Conservation (phyloP, 2,329 filamentous ascomycete genomes). For the Neofusicoccum kwambonambiense region DNA sequence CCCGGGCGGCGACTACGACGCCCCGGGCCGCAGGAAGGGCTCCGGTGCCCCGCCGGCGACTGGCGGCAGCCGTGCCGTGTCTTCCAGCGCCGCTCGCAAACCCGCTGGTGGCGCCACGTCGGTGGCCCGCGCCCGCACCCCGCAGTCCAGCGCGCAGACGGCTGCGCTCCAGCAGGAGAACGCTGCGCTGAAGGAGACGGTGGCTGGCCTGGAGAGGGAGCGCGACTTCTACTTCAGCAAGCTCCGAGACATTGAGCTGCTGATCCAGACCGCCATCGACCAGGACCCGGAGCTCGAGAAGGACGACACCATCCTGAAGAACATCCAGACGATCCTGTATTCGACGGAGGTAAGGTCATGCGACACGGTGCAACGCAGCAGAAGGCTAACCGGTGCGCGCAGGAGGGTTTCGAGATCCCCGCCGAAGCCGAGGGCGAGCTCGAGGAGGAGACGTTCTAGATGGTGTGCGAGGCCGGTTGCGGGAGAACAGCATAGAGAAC, state of each 20-base stretch:
- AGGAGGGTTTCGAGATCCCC: constrained; percentile 74
- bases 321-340: constrained; percentile 95
- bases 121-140: constrained; percentile 42
- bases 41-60: constrained; percentile 57
- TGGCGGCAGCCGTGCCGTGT: constrained; percentile 43
- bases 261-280: constrained; percentile 91
- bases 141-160: constrained; percentile 56
- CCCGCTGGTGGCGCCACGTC: constrained; percentile 41
- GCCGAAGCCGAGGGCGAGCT: constrained; percentile 67
- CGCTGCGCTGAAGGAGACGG: constrained; percentile 86
- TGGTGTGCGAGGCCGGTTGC: background rate
- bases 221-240: constrained; percentile 99
- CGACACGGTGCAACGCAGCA: background rate
- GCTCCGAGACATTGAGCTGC: constrained; percentile 90
- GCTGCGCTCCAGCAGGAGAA: constrained; percentile 83
- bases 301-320: constrained; percentile 89
- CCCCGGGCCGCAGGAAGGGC: constrained; percentile 79
- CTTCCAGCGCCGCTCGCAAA: constrained; percentile 44
- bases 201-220: constrained; percentile 91
- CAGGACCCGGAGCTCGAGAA: constrained; percentile 91
- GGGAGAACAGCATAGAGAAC: constrained; percentile 1
- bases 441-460: constrained; percentile 55
- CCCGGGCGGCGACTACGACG: constrained; percentile 95
- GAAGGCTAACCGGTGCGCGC: background rate
- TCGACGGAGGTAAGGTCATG: constrained; percentile 70